A percentile compares a stretch with the other conserved stretches of the same genome.
These are phyloP conservation scores for Aspergillus pseudotamarii DNA, from an alignment of 2,329 filamentous ascomycete genomes.

Conservation along the genomic window DNA sequence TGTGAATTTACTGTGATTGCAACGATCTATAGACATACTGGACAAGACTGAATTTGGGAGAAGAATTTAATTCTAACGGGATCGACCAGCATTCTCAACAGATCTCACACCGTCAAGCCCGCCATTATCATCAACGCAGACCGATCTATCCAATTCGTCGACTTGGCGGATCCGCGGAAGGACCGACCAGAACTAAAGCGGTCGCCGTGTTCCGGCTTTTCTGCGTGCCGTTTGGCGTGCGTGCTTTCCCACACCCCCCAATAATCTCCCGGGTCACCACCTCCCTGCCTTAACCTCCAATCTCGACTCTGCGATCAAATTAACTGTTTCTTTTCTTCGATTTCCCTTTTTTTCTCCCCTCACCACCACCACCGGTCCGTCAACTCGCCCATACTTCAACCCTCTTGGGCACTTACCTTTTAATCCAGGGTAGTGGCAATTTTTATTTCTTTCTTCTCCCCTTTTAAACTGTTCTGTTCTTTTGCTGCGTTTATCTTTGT, in stretches of 20 bases:
- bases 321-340: conserved; percentile 14
- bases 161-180: conserved; percentile 15
- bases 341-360: conserved; percentile 16
- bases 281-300: conserved; percentile 11
- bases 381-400: conserved; percentile 4
- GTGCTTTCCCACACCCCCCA: conserved; percentile 10
- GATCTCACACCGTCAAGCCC: conserved; percentile 10
- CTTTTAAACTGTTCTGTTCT: conserved; percentile 13
- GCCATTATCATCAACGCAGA: conserved; percentile 7
- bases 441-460: neutral
- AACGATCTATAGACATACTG: neutral
- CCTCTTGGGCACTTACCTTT: conserved; percentile 11
- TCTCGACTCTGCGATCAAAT: conserved; percentile 12
- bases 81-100: conserved; percentile 6
- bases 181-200: conserved; percentile 17
- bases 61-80: neutral
- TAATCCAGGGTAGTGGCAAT: conserved; percentile 20
- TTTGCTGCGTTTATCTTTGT: conserved; percentile 19
- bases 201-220: conserved; percentile 20
- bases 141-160: conserved; percentile 19
- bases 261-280: conserved; percentile 5
- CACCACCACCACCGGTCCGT: conserved; percentile 7
- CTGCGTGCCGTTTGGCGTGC: conserved; percentile 18
- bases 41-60: neutral
- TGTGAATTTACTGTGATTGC: neutral